phyloP scores from a whole-genome alignment of 768 basidiomycete genomes.

The Daedalea quercina region DNA sequence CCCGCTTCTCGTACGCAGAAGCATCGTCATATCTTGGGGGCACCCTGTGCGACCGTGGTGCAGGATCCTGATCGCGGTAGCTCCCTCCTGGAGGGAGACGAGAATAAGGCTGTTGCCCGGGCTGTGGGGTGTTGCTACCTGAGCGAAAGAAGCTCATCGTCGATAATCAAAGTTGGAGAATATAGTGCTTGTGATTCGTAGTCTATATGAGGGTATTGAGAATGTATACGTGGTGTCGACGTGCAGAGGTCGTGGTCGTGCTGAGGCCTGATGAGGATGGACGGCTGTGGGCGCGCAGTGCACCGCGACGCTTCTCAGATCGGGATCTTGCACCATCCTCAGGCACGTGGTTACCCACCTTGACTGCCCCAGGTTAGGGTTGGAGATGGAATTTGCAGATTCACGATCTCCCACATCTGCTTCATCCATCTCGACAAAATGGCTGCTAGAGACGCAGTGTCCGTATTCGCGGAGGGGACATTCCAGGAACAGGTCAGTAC shows the following conservation, averaged over 20 bases:
- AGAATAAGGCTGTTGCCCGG: slow-evolving; percentile 35
- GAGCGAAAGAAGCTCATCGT: slow-evolving; percentile 17
- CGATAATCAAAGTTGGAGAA: background rate
- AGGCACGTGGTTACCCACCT: background rate
- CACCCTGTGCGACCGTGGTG: slow-evolving; percentile 11
- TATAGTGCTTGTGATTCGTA: background rate
- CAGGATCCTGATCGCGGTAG: slow-evolving; percentile 8
- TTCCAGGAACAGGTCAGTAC: slow-evolving; percentile 90
- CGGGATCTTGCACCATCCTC: background rate
- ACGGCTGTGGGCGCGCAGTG: background rate
- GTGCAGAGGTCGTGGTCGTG: background rate
- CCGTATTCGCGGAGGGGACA: slow-evolving; percentile 83
- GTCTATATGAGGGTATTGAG: background rate
- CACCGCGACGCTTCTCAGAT: background rate
- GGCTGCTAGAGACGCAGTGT: slow-evolving; percentile 67
- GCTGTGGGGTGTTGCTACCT: slow-evolving; percentile 11
- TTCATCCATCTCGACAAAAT: slow-evolving; percentile 29
- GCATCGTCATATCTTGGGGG: slow-evolving; percentile 25
- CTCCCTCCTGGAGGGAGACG: slow-evolving; percentile 33
- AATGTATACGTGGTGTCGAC: background rate
- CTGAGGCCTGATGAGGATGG: background rate
- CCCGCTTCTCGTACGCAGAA: slow-evolving; percentile 23
- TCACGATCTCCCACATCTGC: background rate
- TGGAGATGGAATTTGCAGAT: background rate
- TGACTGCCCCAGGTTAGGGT: background rate